Percentiles rank a stretch among this genome's conserved stretches.
Conservation (phyloP, 148 eudicot species). For the Gaultheria prostrata region DNA sequence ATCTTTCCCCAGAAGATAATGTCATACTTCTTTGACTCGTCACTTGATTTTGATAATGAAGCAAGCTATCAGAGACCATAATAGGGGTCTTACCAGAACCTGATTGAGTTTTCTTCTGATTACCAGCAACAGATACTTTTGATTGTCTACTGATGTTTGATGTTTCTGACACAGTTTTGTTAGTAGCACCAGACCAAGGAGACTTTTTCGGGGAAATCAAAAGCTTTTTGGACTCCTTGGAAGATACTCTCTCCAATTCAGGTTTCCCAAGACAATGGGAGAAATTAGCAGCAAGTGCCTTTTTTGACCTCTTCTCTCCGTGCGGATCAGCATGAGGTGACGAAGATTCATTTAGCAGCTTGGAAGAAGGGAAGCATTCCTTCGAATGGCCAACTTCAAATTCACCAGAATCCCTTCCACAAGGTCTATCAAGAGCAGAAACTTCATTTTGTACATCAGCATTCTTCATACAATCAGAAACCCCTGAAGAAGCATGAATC, state of each 20-base stretch:
- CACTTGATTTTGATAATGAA: constrained; percentile 34
- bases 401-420: constrained; percentile 27
- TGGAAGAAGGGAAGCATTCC: constrained; percentile 28
- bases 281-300: constrained; percentile 20
- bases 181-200: constrained; percentile 33
- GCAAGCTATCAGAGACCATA: constrained; percentile 35
- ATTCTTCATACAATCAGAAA: constrained; percentile 33
- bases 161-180: constrained; percentile 38
- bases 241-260: constrained; percentile 30
- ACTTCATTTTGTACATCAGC: constrained; percentile 25
- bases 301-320: constrained; percentile 37
- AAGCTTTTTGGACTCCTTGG: constrained; percentile 33
- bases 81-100: constrained; percentile 31
- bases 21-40: constrained; percentile 41
- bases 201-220: constrained; percentile 47
- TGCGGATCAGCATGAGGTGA: constrained; percentile 31
- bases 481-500: constrained; percentile 29
- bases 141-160: constrained; percentile 31
- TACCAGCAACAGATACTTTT: constrained; percentile 31
- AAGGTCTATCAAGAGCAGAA: constrained; percentile 24
- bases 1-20: constrained; percentile 45
- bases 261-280: constrained; percentile 34
- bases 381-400: constrained; percentile 36
- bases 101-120: constrained; percentile 43
- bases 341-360: constrained; percentile 24